Conservation (phyloP, 2,329 filamentous ascomycete species). For the Colletotrichum plurivorum region DNA sequence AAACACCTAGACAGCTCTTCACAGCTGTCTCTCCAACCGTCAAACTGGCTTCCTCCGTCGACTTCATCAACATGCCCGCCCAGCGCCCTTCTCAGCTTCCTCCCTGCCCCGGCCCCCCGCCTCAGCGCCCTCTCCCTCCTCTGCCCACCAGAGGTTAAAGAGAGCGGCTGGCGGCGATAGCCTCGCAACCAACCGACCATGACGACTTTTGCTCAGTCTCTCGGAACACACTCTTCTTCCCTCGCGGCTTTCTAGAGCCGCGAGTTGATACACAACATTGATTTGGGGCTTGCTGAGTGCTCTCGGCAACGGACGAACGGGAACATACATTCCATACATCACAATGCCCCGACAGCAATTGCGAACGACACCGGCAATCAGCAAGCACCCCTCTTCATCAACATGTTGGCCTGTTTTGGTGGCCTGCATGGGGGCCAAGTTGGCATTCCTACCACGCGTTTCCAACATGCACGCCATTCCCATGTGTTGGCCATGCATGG, state of each 20-base stretch:
- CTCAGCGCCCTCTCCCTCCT: conserved; percentile 75
- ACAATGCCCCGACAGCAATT: conserved; percentile 12
- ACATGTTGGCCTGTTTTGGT: conserved; percentile 14
- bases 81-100: conserved; percentile 76
- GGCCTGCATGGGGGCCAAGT: conserved; percentile 7
- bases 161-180: conserved; percentile 25
- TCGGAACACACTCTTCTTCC: not conserved
- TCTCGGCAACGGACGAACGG: conserved; percentile 15
- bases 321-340: not conserved
- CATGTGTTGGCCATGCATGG: conserved; percentile 37
- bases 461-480: conserved; percentile 35
- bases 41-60: conserved; percentile 40
- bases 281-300: conserved; percentile 6
- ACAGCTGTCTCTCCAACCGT: conserved; percentile 37
- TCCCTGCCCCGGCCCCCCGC: conserved; percentile 77
- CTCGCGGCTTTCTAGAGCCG: not conserved
- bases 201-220: not conserved
- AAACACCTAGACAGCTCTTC: conserved; percentile 34
- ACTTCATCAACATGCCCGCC: conserved; percentile 64
- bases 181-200: conserved; percentile 29
- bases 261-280: not conserved
- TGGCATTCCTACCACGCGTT: conserved; percentile 2
- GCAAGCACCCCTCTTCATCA: conserved; percentile 1
- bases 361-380: conserved; percentile 20
- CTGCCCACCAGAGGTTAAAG: conserved; percentile 72